Evolutionary conservation across 805 yeast species (phyloP), one percentile per base, ranked within the genome.

Genomic region (Metschnikowia borealis): DNA sequence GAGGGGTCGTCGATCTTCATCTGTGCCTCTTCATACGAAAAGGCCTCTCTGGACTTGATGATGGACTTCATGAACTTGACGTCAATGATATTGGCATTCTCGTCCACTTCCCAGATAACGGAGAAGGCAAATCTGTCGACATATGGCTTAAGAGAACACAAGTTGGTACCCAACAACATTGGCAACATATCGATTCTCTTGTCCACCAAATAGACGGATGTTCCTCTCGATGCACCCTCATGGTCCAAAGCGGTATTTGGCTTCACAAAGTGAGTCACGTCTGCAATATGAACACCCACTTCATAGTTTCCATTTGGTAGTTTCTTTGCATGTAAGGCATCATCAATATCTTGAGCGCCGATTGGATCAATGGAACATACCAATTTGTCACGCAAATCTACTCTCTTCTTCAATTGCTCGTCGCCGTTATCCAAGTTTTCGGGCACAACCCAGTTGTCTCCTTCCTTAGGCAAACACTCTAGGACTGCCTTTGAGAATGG

Each of bases 131-230:
- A 94, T 67, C 99, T 81, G 56, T 94, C 99, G 39, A 94, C 97
- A 63, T 89, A 85, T 5, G 98, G 97, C 63, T 87, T 87, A 63
- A 94, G 78, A 4, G 99, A 94, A 75, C 99, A 94, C 61, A 94
- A 72, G 66, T 94, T 94, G 3, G 99, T 94, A 66, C 99, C 98
- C 50, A 94, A 77, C 42, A 94, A 70, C 84, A 87, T 83, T 5
- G 99, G 99, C 55, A 94, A 76, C 99, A 94, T 94, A 77, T 94
- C 99, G 60, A 94, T 94, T 78, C 99, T 87, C 69, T 94, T 92
- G 66, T 94, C 99, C 13, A 94, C 99, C 50, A 94, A 75, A 69
- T 94, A 94, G 2, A 94, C 97, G 4, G 99, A 91, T 0, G 99
- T 94, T 61, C 97, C 98, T 70, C 99, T 82, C 1, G 96, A 79